Percentiles rank a stretch among this genome's conserved stretches.
Evolutionary conservation across 768 basidiomycete genomes (phyloP).

Genomic region (Russula sp.): DNA sequence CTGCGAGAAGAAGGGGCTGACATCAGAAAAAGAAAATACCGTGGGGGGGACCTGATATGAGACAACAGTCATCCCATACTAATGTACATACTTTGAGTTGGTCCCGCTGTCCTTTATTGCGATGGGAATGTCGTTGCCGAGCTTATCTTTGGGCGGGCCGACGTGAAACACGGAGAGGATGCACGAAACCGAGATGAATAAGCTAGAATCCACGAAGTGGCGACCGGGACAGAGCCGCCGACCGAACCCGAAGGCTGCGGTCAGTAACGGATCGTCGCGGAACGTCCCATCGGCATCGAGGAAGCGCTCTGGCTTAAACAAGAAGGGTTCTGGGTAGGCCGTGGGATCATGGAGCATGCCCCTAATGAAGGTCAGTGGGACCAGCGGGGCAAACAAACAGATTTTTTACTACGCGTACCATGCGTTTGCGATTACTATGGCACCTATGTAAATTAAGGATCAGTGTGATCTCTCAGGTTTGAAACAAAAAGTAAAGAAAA

Average conservation of each 20-base stretch:
- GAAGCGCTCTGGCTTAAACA: slow-evolving; percentile 24
- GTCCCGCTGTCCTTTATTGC: not conserved
- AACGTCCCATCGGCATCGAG: slow-evolving; percentile 24
- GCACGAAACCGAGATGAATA: slow-evolving; percentile 12
- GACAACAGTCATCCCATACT: no score
- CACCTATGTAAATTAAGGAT: not conserved
- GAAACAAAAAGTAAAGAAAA: not conserved
- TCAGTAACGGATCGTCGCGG: slow-evolving; percentile 25
- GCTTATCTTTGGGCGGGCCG: not conserved
- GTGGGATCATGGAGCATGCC: slow-evolving; percentile 19
- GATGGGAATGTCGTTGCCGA: not conserved
- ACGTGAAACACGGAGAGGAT: slow-evolving; percentile 4
- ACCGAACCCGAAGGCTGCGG: slow-evolving; percentile 23
- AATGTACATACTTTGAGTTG: no score
- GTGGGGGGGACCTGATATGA: no score
- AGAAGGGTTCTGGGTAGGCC: slow-evolving; percentile 22
- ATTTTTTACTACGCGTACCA: not conserved
- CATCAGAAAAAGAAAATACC: not conserved
- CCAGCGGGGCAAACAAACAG: not conserved
- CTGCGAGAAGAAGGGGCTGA: not conserved
- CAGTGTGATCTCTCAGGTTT: not conserved
- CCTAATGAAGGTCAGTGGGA: not conserved
- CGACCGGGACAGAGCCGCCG: slow-evolving; percentile 21
- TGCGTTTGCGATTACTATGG: slow-evolving; percentile 8
- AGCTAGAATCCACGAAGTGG: slow-evolving; percentile 19